Evolutionary conservation across 352 stramenopile genomes (phyloP).

Genomic region (Phytophthora tentaculata): DNA sequence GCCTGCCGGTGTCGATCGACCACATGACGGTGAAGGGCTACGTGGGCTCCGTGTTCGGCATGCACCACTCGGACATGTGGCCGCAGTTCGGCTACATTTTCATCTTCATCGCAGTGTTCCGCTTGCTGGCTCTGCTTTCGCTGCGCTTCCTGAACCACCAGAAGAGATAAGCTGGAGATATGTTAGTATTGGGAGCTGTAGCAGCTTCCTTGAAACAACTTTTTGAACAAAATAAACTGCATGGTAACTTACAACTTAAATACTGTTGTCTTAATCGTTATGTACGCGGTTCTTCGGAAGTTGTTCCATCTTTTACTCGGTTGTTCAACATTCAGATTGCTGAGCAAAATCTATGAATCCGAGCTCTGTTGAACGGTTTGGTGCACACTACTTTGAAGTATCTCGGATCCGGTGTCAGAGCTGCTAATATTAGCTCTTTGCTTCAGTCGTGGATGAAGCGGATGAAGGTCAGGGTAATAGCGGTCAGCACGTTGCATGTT

Average conservation of each 20-base stretch:
- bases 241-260: constrained; percentile 14
- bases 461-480: constrained; percentile 5
- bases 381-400: no score
- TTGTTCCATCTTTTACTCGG: no score
- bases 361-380: no score
- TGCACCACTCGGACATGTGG: constrained; percentile 23
- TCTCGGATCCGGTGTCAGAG: constrained; percentile 11
- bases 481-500: no score
- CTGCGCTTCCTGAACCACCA: constrained; percentile 50
- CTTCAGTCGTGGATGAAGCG: neutral
- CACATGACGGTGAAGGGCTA: constrained; percentile 42
- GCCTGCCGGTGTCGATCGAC: constrained; percentile 31
- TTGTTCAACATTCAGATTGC: no score
- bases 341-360: neutral
- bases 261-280: neutral
- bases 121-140: constrained; percentile 38
- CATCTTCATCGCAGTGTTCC: constrained; percentile 43
- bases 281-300: no score
- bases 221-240: constrained; percentile 20
- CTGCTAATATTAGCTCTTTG: neutral
- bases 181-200: neutral
- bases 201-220: neutral
- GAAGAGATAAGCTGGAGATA: constrained; percentile 33
- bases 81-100: constrained; percentile 34
- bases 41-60: constrained; percentile 39